phyloP scores from a whole-genome alignment of 495 filamentous ascomycete species.

The Stereocaulon alpinum region DNA sequence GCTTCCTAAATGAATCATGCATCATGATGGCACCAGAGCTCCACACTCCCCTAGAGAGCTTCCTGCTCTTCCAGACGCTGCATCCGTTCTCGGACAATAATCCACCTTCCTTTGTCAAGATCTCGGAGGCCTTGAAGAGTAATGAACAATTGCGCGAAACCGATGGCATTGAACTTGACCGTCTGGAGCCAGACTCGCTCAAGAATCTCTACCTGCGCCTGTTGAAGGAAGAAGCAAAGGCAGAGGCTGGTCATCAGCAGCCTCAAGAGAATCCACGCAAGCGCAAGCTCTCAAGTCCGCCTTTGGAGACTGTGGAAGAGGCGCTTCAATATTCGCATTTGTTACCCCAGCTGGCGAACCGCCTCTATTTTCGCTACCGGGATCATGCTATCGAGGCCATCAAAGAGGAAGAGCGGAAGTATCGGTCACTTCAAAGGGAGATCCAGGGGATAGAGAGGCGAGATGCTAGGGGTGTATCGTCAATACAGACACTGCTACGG shows the following conservation, averaged over 20 bases:
- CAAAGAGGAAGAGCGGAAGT: constrained; percentile 60
- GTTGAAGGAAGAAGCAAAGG: constrained; percentile 59
- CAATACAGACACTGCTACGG: constrained; percentile 18
- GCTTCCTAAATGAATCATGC: constrained; percentile 13
- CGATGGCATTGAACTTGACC: constrained; percentile 56
- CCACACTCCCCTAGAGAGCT: constrained; percentile 79
- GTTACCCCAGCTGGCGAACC: constrained; percentile 56
- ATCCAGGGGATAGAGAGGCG: constrained; percentile 50
- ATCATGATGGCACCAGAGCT: constrained; percentile 46
- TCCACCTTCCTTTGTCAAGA: constrained; percentile 53
- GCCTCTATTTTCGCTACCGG: constrained; percentile 65
- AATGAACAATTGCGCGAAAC: constrained; percentile 59
- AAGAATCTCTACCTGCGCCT: constrained; percentile 65
- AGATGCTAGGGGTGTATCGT: constrained; percentile 15
- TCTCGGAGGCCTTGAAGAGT: constrained; percentile 63
- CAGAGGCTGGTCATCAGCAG: constrained; percentile 27
- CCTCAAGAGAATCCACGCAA: constrained; percentile 47
- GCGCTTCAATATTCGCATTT: constrained; percentile 52
- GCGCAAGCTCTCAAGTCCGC: constrained; percentile 60
- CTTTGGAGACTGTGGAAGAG: constrained; percentile 51
- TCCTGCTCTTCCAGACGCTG: constrained; percentile 83
- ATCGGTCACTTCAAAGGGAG: constrained; percentile 52
- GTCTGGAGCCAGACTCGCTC: constrained; percentile 68
- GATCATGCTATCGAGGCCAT: constrained; percentile 58
- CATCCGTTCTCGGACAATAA: constrained; percentile 50